These are phyloP conservation scores for Prunus mume DNA, from an alignment of 306 rosid species.

Conservation along the genomic window DNA sequence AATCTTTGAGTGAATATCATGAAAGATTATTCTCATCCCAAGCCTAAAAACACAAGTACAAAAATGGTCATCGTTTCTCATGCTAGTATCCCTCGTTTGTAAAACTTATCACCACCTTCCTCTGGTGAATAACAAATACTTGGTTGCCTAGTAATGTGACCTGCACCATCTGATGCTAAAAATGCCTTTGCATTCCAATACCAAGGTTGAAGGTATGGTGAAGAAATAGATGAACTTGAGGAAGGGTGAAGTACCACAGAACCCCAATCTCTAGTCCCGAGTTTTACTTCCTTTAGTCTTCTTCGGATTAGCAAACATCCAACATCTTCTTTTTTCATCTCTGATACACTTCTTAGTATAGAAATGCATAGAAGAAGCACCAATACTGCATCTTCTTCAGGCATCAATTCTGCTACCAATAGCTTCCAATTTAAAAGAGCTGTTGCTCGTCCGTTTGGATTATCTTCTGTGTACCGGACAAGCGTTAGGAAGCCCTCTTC, in stretches of 20 bases:
- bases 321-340: conserved; percentile 65
- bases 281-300: conserved; percentile 62
- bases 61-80: conserved; percentile 18
- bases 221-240: conserved; percentile 35
- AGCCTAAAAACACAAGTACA: not conserved
- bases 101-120: conserved; percentile 83
- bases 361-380: conserved; percentile 75
- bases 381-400: conserved; percentile 77
- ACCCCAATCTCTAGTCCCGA: conserved; percentile 78
- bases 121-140: conserved; percentile 46
- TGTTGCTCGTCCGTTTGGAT: conserved; percentile 69
- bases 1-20: not conserved
- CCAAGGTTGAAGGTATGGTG: conserved; percentile 82
- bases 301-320: conserved; percentile 72
- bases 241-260: conserved; percentile 76
- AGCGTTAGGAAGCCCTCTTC: conserved; percentile 69
- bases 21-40: not conserved
- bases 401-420: conserved; percentile 62
- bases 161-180: conserved; percentile 39
- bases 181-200: conserved; percentile 55
- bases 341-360: conserved; percentile 72
- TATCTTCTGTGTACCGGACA: conserved; percentile 66
- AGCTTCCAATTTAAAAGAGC: conserved; percentile 88
- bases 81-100: conserved; percentile 54
- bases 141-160: conserved; percentile 44